phyloP scores from a whole-genome alignment of 257 asterid genomes.

The Solanum appendiculatum region DNA sequence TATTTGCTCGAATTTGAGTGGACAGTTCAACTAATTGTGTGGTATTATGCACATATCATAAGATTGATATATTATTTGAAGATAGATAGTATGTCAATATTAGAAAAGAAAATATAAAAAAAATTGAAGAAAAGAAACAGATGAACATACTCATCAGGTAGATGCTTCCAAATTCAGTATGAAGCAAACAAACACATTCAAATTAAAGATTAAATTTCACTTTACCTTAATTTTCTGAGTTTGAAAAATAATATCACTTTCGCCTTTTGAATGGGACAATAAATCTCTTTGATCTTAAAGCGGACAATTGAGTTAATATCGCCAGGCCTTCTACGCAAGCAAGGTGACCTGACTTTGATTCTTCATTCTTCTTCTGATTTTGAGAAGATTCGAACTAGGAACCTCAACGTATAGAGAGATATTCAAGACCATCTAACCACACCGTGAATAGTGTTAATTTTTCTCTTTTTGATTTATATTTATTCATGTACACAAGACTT shows the following conservation, averaged over 20 bases:
- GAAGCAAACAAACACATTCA: neutral
- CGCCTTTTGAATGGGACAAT: neutral
- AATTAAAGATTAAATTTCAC: neutral
- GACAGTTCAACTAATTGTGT: neutral
- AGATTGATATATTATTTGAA: neutral
- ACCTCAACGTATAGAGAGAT: neutral
- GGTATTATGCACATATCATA: neutral
- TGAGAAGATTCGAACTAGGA: too few relatives aligned
- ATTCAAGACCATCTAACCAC: neutral
- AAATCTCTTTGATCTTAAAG: neutral
- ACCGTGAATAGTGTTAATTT: neutral
- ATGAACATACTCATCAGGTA: neutral
- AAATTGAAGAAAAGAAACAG: neutral
- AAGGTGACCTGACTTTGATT: too few relatives aligned
- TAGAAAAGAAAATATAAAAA: neutral
- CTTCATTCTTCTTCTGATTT: neutral
- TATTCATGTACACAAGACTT: neutral
- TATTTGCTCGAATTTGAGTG: neutral
- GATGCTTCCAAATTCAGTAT: neutral
- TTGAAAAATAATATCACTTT: neutral
- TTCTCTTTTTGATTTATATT: neutral
- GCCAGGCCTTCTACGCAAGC: neutral
- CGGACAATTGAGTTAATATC: accelerated
- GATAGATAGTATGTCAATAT: neutral
- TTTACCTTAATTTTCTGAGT: neutral